These are phyloP conservation scores for Selenicereus undatus DNA, from an alignment of 148 eudicot genomes.

Conservation along the genomic window DNA sequence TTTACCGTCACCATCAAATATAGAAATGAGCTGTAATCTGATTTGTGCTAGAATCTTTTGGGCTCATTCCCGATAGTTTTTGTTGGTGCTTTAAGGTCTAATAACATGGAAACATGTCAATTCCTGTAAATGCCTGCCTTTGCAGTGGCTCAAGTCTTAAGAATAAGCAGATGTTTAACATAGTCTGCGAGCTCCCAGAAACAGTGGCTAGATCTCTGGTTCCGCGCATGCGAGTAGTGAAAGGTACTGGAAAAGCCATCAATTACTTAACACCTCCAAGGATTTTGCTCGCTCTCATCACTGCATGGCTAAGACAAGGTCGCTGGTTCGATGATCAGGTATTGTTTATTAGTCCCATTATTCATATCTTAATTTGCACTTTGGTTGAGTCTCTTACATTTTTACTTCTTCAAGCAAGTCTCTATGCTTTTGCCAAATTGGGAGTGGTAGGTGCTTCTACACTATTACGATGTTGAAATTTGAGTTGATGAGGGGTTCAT, in stretches of 20 bases:
- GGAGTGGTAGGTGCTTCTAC: not conserved
- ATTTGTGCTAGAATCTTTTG: not conserved
- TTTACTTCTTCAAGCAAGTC: not conserved
- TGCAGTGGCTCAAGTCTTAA: constrained; percentile 90
- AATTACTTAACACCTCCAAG: constrained; percentile 99
- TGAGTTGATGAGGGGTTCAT: not conserved
- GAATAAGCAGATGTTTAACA: constrained; percentile 96
- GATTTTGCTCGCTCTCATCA: constrained; percentile 85
- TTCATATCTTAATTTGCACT: not conserved
- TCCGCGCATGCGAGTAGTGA: constrained; percentile 93
- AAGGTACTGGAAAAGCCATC: constrained; percentile 93
- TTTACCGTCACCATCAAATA: too few relatives aligned
- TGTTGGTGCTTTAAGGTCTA: too few relatives aligned
- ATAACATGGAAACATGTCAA: not conserved
- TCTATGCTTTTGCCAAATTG: not conserved
- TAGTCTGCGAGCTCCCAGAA: constrained; percentile 97
- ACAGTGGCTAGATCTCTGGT: constrained; percentile 95
- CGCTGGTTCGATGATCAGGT: constrained; percentile 99
- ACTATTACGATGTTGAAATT: not conserved
- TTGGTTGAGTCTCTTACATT: not conserved
- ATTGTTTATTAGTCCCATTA: constrained; percentile 5
- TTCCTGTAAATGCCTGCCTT: not conserved
- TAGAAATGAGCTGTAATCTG: not conserved
- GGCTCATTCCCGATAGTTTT: not conserved
- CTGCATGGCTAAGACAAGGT: constrained; percentile 90